These are phyloP conservation scores for Cymodocea nodosa DNA, from an alignment of 116 monocot species.

Conservation along the genomic window DNA sequence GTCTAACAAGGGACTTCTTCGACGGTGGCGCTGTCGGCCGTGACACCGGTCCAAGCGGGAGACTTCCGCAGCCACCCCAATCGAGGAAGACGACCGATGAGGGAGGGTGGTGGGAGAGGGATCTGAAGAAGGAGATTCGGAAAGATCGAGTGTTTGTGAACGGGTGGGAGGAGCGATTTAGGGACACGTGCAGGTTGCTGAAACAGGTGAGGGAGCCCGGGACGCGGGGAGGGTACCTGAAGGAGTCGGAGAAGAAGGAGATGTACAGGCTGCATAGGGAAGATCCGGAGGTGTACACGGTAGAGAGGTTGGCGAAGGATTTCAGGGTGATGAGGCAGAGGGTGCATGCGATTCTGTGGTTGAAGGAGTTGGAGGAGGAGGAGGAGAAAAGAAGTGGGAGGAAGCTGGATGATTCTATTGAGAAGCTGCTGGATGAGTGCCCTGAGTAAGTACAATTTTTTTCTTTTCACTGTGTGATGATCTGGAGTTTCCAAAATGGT, in stretches of 20 bases:
- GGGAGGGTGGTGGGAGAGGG: constrained; percentile 34
- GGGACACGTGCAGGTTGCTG: constrained; percentile 51
- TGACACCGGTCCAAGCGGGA: constrained; percentile 2
- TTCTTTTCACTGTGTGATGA: too few relatives aligned
- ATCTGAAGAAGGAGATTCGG: constrained; percentile 35
- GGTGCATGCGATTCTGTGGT: constrained; percentile 87
- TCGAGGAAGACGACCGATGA: constrained; percentile 27
- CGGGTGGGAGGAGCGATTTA: constrained; percentile 45
- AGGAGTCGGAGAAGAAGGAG: constrained; percentile 91
- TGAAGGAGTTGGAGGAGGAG: constrained; percentile 95
- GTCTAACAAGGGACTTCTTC: constrained; percentile 67
- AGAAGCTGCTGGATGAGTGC: constrained; percentile 71
- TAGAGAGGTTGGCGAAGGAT: constrained; percentile 84
- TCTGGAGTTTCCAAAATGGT: too few relatives aligned
- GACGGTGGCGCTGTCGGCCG: constrained; percentile 56
- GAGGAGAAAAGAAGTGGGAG: constrained; percentile 79
- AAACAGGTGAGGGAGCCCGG: constrained; percentile 95
- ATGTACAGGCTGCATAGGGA: constrained; percentile 91
- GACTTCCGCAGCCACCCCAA: neutral
- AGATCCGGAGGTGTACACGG: constrained; percentile 56
- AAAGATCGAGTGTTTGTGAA: constrained; percentile 42
- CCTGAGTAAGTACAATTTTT: constrained; percentile 49
- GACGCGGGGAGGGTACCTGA: constrained; percentile 55
- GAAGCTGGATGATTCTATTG: constrained; percentile 72
- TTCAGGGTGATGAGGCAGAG: constrained; percentile 80